phyloP scores from a whole-genome alignment of 139 green algal species.

The Chlamydomonas sp. region DNA sequence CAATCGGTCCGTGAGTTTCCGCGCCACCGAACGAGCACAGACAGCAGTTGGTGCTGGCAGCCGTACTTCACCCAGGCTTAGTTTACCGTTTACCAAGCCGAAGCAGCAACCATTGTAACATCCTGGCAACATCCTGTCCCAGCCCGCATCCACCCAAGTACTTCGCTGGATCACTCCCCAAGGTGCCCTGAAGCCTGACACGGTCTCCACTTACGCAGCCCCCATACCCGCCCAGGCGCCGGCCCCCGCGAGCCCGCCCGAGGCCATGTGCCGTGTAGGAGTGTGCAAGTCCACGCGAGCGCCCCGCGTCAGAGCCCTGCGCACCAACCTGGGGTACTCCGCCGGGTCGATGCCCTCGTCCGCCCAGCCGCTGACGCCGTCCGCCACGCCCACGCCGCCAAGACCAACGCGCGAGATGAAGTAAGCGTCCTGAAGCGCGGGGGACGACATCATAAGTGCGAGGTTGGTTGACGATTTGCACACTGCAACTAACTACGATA shows the following conservation, averaged over 20 bases:
- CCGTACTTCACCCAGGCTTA: no score
- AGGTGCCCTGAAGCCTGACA: no score
- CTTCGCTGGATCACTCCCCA: no score
- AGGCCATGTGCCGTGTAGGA: not conserved
- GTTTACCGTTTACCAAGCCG: no score
- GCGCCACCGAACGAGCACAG: not conserved
- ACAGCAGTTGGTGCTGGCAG: not conserved
- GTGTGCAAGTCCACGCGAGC: not conserved
- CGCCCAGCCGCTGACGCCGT: slow-evolving; percentile 93
- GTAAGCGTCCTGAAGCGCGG: slow-evolving; percentile 72
- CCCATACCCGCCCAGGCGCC: not conserved
- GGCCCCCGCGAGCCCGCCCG: not conserved
- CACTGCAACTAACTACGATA: no score
- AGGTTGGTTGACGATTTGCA: no score
- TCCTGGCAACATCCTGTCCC: no score
- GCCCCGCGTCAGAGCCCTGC: not conserved
- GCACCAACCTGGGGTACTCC: slow-evolving; percentile 71
- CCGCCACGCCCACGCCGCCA: slow-evolving; percentile 82
- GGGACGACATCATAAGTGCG: not conserved
- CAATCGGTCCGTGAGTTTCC: not conserved
- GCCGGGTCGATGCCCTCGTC: slow-evolving; percentile 86
- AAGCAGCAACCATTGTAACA: no score
- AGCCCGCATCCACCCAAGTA: no score
- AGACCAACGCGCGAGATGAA: slow-evolving; percentile 73
- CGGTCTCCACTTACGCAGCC: no score